Evolutionary conservation across 768 basidiomycete genomes (phyloP).

Genomic region (Tricholoma sp.): DNA sequence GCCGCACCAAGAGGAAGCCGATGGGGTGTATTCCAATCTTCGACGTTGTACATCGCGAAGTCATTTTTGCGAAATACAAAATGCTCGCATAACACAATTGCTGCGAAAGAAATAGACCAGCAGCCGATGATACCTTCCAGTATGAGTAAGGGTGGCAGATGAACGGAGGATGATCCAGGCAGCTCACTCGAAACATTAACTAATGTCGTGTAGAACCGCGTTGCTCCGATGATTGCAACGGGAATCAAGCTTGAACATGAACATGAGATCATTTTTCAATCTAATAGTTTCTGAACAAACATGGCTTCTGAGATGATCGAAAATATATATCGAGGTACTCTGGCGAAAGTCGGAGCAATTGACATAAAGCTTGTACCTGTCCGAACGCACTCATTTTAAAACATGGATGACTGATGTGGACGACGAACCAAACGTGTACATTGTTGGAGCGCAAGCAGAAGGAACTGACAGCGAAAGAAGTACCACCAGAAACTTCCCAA

Average conservation of each 20-base stretch:
- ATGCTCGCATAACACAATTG: slow-evolving; percentile 63
- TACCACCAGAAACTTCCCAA: slow-evolving; percentile 69
- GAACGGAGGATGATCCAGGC: neutral
- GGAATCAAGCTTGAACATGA: slow-evolving; percentile 49
- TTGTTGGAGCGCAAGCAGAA: slow-evolving; percentile 69
- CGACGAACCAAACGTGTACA: slow-evolving; percentile 61
- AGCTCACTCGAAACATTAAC: slow-evolving; percentile 58
- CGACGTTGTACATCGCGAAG: slow-evolving; percentile 43
- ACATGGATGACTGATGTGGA: neutral
- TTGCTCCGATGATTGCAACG: slow-evolving; percentile 64
- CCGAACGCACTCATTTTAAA: neutral
- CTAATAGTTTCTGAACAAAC: slow-evolving; percentile 32
- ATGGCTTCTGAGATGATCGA: slow-evolving; percentile 60
- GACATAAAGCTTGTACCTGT: slow-evolving; percentile 60
- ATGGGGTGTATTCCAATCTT: slow-evolving; percentile 49
- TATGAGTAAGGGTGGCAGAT: neutral
- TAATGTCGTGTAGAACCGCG: slow-evolving; percentile 58
- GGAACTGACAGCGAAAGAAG: slow-evolving; percentile 69
- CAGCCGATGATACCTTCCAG: slow-evolving; percentile 44
- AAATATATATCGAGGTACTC: slow-evolving; percentile 66
- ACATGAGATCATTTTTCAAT: neutral
- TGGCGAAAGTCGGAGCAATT: slow-evolving; percentile 45
- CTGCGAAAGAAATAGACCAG: slow-evolving; percentile 53
- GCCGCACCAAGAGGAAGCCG: slow-evolving; percentile 60
- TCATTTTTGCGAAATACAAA: slow-evolving; percentile 53